Conservation (phyloP, 2,329 filamentous ascomycete species). For the Rugonectria rugulosa region DNA sequence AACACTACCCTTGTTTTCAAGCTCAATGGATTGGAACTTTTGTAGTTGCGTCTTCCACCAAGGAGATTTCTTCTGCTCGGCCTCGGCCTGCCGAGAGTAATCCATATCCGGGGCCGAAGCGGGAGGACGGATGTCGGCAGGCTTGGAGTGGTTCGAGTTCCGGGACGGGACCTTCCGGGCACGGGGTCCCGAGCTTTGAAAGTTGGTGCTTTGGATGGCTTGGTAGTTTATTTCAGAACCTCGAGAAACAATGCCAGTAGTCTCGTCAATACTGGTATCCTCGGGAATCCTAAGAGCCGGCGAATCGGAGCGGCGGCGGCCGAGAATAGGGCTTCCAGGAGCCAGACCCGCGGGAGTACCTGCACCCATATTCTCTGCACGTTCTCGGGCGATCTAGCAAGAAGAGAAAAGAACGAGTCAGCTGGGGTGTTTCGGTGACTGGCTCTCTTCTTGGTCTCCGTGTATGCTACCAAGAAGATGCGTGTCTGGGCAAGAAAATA, state of each 20-base stretch:
- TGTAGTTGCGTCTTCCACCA: constrained; percentile 62
- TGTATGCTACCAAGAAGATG: neutral
- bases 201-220: constrained; percentile 41
- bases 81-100: constrained; percentile 28
- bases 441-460: neutral
- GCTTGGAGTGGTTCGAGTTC: constrained; percentile 18
- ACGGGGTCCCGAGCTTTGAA: constrained; percentile 23
- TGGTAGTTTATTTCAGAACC: constrained; percentile 51
- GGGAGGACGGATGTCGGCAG: constrained; percentile 12
- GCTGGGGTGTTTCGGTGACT: neutral
- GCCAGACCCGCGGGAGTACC: constrained; percentile 28
- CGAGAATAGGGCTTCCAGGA: constrained; percentile 29
- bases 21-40: constrained; percentile 69
- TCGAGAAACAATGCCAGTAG: constrained; percentile 49
- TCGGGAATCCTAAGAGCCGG: constrained; percentile 28
- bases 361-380: constrained; percentile 50
- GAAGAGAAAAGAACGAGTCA: constrained; percentile 14
- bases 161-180: constrained; percentile 24
- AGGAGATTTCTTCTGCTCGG: constrained; percentile 31
- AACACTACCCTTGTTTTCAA: constrained; percentile 87
- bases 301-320: constrained; percentile 21
- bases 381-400: constrained; percentile 51
- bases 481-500: neutral
- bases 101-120: constrained; percentile 17
- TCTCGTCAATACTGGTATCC: constrained; percentile 48